These are phyloP conservation scores for Saccharomycopsis javanensis DNA, from an alignment of 805 yeast species.

Conservation along the genomic window DNA sequence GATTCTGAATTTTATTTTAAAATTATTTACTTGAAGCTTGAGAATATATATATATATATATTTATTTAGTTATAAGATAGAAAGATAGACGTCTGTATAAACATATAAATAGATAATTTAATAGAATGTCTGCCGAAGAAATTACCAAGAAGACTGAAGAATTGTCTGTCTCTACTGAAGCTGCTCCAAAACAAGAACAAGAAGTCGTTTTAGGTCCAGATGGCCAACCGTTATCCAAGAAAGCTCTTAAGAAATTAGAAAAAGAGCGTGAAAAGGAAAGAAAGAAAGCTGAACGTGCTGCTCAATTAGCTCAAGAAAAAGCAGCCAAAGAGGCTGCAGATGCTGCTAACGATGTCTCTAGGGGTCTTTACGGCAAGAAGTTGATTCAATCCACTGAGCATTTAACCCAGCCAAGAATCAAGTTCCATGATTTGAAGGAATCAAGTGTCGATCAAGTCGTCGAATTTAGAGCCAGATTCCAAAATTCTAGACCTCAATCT, in stretches of 20 bases:
- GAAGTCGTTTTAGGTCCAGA: slow-evolving; percentile 41
- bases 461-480: slow-evolving; percentile 87
- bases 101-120: too few species aligned
- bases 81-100: too few species aligned
- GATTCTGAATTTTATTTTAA: too few species aligned
- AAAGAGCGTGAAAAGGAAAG: slow-evolving; percentile 87
- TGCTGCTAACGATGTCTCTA: slow-evolving; percentile 78
- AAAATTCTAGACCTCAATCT: slow-evolving; percentile 89
- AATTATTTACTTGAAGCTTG: too few species aligned
- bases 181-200: not conserved
- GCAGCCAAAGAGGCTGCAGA: slow-evolving; percentile 52
- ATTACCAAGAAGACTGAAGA: slow-evolving; percentile 10
- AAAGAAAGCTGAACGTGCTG: slow-evolving; percentile 90
- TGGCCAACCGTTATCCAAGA: slow-evolving; percentile 83
- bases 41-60: too few species aligned
- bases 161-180: slow-evolving; percentile 6
- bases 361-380: slow-evolving; percentile 77
- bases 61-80: too few species aligned
- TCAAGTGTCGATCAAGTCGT: slow-evolving; percentile 63
- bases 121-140: slow-evolving; percentile 14
- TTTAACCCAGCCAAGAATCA: slow-evolving; percentile 55
- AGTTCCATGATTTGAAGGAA: slow-evolving; percentile 39
- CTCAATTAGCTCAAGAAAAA: slow-evolving; percentile 74
- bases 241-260: slow-evolving; percentile 89
- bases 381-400: slow-evolving; percentile 73